Evolutionary conservation across 805 yeast species (phyloP), one percentile per base, ranked within the genome.

Genomic region (Zygosaccharomyces siamensis): DNA sequence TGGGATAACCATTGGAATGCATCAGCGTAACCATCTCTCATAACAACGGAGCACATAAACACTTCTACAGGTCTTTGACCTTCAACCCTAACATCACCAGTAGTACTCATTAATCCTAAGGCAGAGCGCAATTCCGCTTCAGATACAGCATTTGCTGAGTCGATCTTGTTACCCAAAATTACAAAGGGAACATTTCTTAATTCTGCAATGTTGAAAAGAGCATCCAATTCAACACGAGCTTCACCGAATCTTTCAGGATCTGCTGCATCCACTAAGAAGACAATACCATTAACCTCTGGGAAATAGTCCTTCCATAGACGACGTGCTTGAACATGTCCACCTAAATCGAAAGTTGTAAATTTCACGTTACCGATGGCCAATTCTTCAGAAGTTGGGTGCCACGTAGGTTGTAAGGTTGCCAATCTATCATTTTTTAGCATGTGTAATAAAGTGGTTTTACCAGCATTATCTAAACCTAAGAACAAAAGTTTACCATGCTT

Each of bases 241-340:
- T 93, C 99, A 58, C 86, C 86, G 61, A 93, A 86, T 72, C 99
- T 85, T 68, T 84, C 96, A 33, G 93, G 84, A 67, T 93, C 99
- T 48, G 98, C 98, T 48, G 96, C 95, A 69, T 93, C 99, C 28
- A 93, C 97, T 51, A 93, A 76, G 70, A 86, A 93, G 28, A 93
- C 98, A 58, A 93, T 93, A 48, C 97, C 99, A 70, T 89, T 87
- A 43, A 93, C 99, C 73, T 93, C 99, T 51, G 99, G 99, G 84
- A 93, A 93, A 71, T 93, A 93, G 70, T 93, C 98, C 68, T 90
- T 90, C 99, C 99, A 93, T 66, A 93, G 82, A 73, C 99, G 89
- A 74, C 99, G 90, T 43, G 99, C 98, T 73, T 92, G 97, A 70
- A 81, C 84, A 75, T 93, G 99, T 39, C 99, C 99, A 72, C 99